Evolutionary conservation across 140 eudicot genomes (phyloP).

Genomic region (Anethum foeniculum): DNA sequence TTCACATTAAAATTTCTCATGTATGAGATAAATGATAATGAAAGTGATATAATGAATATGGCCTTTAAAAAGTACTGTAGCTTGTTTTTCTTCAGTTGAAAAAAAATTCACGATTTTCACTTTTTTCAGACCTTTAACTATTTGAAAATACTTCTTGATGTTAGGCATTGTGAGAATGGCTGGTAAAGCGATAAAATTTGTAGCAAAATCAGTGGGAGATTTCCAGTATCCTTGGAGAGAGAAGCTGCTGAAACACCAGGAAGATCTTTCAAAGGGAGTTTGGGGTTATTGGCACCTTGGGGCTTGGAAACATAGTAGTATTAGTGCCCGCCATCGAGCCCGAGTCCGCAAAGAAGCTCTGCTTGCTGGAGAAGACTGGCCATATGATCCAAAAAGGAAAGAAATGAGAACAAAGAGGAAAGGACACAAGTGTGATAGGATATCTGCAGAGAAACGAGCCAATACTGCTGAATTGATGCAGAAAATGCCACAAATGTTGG

Average conservation of each 20-base stretch:
- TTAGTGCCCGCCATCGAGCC: constrained; percentile 81
- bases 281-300: constrained; percentile 99
- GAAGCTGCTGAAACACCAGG: constrained; percentile 61
- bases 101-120: neutral
- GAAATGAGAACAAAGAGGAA: constrained; percentile 69
- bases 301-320: constrained; percentile 78
- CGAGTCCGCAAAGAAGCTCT: constrained; percentile 75
- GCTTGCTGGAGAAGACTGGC: constrained; percentile 78
- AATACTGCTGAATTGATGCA: constrained; percentile 71
- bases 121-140: neutral
- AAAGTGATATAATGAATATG: neutral
- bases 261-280: constrained; percentile 76
- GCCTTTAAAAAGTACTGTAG: neutral
- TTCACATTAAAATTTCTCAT: neutral
- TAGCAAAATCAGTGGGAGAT: constrained; percentile 54
- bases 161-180: constrained; percentile 35
- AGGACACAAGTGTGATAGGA: constrained; percentile 77
- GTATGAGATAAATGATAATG: neutral
- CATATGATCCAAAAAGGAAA: constrained; percentile 69
- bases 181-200: constrained; percentile 47
- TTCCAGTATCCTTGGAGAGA: constrained; percentile 74
- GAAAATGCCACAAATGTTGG: constrained; percentile 79
- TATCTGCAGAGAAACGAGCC: constrained; percentile 73
- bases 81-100: neutral
- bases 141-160: neutral